These are phyloP conservation scores for Flaveria bidentis DNA, from an alignment of 129 eudicot species.

Conservation along the genomic window DNA sequence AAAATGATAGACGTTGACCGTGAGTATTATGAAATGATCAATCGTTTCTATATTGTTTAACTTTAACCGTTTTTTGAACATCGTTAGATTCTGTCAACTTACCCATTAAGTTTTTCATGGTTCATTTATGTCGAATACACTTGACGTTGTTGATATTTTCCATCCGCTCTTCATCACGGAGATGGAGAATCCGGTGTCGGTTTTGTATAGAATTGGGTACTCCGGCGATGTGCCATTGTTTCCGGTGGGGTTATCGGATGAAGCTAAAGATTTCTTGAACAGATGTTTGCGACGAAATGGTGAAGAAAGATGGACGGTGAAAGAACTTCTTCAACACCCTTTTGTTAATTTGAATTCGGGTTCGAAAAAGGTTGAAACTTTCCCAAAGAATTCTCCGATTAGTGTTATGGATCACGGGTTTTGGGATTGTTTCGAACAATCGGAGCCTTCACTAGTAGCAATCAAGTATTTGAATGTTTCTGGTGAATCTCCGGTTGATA, in stretches of 20 bases:
- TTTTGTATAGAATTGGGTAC: slow-evolving; percentile 54
- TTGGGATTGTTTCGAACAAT: slow-evolving; percentile 57
- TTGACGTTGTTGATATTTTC: too few species aligned
- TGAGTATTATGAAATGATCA: too few species aligned
- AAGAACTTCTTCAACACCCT: slow-evolving; percentile 57
- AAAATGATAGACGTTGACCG: too few species aligned
- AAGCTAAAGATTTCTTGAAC: slow-evolving; percentile 49
- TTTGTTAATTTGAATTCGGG: slow-evolving; percentile 33
- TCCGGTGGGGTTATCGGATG: slow-evolving; percentile 52
- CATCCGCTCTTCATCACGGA: too few species aligned
- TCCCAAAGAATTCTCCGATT: slow-evolving; percentile 52
- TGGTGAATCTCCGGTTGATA: slow-evolving; percentile 37
- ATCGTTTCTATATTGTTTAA: too few species aligned
- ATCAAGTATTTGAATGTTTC: not conserved
- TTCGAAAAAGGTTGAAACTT: slow-evolving; percentile 20
- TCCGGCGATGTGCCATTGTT: slow-evolving; percentile 55
- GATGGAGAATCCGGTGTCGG: slow-evolving; percentile 53
- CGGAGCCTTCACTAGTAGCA: slow-evolving; percentile 21
- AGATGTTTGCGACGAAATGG: slow-evolving; percentile 54
- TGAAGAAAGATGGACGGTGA: slow-evolving; percentile 53
- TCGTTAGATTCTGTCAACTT: too few species aligned
- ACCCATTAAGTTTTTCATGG: too few species aligned
- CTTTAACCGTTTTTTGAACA: too few species aligned
- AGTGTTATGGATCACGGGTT: slow-evolving; percentile 57
- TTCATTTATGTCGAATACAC: too few species aligned